A percentile compares a stretch with the other conserved stretches of the same genome.
phyloP scores from a whole-genome alignment of 108 stramenopile genomes.

The Aurantiochytrium sp. region DNA sequence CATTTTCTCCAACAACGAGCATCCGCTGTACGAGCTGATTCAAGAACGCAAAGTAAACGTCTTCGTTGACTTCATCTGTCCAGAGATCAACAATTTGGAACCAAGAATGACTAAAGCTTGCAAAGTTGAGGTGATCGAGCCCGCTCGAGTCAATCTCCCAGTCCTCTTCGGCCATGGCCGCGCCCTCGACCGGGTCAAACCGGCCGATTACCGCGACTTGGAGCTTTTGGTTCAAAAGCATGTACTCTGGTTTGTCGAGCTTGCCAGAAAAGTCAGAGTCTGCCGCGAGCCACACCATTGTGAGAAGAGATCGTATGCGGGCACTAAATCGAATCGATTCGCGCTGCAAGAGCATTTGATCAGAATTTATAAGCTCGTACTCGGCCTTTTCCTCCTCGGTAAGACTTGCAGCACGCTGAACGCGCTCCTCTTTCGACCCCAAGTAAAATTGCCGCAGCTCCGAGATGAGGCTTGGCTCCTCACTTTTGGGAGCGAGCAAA shows the following conservation, averaged over 20 bases:
- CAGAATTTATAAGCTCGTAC: background rate
- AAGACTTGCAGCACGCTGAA: background rate
- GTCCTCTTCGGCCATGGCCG: background rate
- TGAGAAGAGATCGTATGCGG: background rate
- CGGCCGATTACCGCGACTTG: background rate
- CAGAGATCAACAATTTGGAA: conserved; percentile 1
- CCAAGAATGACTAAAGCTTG: background rate
- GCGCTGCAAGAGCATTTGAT: background rate
- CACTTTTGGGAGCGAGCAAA: background rate
- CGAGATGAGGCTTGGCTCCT: background rate
- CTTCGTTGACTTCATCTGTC: background rate
- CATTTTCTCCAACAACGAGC: background rate
- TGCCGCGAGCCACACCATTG: conserved; percentile 4
- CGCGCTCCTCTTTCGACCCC: background rate
- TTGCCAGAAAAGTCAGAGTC: background rate
- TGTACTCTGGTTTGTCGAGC: background rate
- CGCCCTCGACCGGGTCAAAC: background rate
- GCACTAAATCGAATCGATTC: conserved; percentile 5
- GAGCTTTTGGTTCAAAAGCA: background rate
- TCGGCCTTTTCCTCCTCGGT: background rate
- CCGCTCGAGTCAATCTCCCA: background rate
- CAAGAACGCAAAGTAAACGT: background rate
- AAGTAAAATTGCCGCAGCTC: background rate
- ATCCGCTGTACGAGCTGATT: background rate
- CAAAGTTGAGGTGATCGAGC: conserved; percentile 14